Evolutionary conservation across 257 asterid genomes (phyloP), one percentile per base, ranked within the genome.

Genomic region (Capsicum baccatum): DNA sequence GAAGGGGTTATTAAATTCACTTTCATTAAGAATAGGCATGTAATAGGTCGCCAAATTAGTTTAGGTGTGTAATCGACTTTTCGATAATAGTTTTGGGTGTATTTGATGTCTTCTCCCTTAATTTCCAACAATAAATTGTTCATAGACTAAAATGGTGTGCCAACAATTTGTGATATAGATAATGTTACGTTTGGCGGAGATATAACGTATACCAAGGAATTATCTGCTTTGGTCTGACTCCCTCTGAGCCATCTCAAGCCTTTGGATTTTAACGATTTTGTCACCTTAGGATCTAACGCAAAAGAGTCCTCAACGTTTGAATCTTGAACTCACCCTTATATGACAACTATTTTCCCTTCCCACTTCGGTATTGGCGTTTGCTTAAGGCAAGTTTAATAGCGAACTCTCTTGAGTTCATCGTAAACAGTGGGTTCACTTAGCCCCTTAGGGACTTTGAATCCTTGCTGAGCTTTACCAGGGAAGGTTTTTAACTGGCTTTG

Each of bases 171-270:
- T 78, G n/a, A 78, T 54, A 78, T 33, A 63, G 14, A 50, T 52
- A 21, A 26, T 76, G 63, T 52, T 52, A 52, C 6, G 3, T 26
- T 76, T 76, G 48, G n/a, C 8, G 26, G 14, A 21, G 19, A 74
- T 73, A 3, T 21, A 50, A 19, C 12, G 19, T n/a, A 71, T 52
- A 11, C 35, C n/a, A 73, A 73, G 59, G 58, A 47, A n/a, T 47
- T 73, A 73, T 47, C 6, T 3, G 3, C 80, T 73, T 47, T 71
- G 58, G 42, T 50, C 17, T 0, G 37, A 15, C 44, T 74, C 17
- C 80, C 44, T 74, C 10, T 52, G 6, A 74, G 60, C 80, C 80
- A 12, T 44, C 80, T 48, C 59, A 74, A 19, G 44, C 81, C 59
- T 74, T 19, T 21, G 15, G 8, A 1, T 13, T 74, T 54, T 21